Conservation (phyloP, 768 basidiomycete species). For the Trametes gibbosa region DNA sequence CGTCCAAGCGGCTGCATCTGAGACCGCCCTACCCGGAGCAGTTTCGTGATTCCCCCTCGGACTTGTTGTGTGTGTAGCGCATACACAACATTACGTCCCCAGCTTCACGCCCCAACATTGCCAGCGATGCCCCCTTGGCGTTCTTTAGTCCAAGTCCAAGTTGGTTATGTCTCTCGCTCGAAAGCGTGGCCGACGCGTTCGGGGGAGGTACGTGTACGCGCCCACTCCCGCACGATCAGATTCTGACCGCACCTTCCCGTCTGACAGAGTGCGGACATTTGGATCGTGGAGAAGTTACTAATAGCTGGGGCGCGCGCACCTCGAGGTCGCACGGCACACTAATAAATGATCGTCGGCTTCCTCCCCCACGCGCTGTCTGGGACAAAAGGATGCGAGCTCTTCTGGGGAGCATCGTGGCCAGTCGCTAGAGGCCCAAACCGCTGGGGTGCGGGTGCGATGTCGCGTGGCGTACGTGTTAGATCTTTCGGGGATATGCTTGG, state of each 20-base stretch:
- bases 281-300: not conserved
- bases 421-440: too few species aligned
- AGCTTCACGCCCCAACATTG: not conserved
- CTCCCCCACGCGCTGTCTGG: not conserved
- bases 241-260: conserved; percentile 3
- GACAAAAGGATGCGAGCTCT: not conserved
- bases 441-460: not conserved
- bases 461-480: not conserved
- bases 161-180: too few species aligned
- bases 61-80: not conserved
- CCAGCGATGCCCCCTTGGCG: too few species aligned
- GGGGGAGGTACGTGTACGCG: not conserved
- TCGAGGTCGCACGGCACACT: not conserved
- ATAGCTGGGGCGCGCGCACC: not conserved
- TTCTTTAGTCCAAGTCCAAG: too few species aligned
- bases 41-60: not conserved
- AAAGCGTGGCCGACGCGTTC: not conserved
- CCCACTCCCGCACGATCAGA: not conserved
- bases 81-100: conserved; percentile 1
- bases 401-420: too few species aligned
- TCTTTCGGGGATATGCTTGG: not conserved
- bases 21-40: not conserved
- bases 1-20: conserved; percentile 3
- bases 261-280: not conserved
- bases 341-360: not conserved